phyloP scores from a whole-genome alignment of 1,284 basidiomycete genomes.

The Cryptococcus sp. region DNA sequence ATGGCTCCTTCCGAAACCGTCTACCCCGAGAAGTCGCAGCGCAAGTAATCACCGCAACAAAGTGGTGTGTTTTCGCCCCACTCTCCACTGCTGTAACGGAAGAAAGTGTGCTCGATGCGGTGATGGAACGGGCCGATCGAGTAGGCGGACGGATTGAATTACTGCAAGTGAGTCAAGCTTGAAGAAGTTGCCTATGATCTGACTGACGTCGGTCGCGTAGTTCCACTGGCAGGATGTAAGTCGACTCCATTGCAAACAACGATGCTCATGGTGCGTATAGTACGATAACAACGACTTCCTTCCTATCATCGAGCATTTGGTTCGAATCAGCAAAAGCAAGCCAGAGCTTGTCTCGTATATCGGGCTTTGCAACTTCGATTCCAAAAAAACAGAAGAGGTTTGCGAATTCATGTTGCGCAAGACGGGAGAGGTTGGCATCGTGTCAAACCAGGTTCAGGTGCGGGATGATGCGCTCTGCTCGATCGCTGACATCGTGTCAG shows the following conservation, averaged over 20 bases:
- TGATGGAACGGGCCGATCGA: too few species aligned
- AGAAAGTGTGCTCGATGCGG: too few species aligned
- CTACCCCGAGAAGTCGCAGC: too few species aligned
- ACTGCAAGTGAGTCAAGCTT: too few species aligned
- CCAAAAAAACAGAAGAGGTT: slow-evolving; percentile 71
- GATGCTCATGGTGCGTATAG: slow-evolving; percentile 2
- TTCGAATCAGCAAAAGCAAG: slow-evolving; percentile 6
- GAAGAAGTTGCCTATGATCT: neutral
- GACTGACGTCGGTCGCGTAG: neutral
- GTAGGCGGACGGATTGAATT: too few species aligned
- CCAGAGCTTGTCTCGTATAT: slow-evolving; percentile 64
- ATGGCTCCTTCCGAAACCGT: too few species aligned
- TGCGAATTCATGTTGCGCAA: slow-evolving; percentile 60
- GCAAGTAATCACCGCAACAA: too few species aligned
- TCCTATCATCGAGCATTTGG: slow-evolving; percentile 56
- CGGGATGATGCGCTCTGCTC: slow-evolving; percentile 9
- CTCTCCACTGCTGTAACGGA: too few species aligned
- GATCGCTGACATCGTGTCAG: slow-evolving; percentile 52
- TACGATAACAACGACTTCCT: too few species aligned
- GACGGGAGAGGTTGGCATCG: slow-evolving; percentile 60
- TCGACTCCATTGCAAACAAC: neutral
- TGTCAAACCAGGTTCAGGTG: slow-evolving; percentile 81
- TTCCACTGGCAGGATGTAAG: too few species aligned
- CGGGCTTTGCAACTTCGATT: slow-evolving; percentile 78
- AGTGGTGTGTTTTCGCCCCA: too few species aligned